Evolutionary conservation across 345 rosid genomes (phyloP), one percentile per base, ranked within the genome.

Genomic region (Lumnitzera racemosa): DNA sequence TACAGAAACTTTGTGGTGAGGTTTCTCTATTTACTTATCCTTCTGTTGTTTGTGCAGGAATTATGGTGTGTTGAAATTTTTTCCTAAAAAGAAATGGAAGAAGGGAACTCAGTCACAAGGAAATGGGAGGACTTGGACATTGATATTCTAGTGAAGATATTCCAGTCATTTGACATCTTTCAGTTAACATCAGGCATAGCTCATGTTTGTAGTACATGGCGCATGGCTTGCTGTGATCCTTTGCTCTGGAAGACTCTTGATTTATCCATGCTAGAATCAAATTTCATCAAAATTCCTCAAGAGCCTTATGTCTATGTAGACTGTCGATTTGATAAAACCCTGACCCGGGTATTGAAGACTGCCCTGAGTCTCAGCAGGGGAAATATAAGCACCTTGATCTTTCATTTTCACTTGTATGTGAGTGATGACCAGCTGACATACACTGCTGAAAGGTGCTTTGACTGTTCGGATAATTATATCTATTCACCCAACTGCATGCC

Each of bases 81-180:
- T 16, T 31, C 43, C 43, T 36, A 2, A 36, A 36, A 36, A 9
- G 17, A 36, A 63, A 81, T 74, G 83, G 90, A 81, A 71, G 98
- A 84, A 59, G 66, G 69, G 50, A 74, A 51, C 4, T 8, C 55
- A 41, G 61, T 59, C 15, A 49, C 47, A 31, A 77, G 83, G 75
- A 84, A 83, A 78, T 88, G 96, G 98, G 96, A 88, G 76, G 88
- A 91, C 61, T 25, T 88, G 72, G 83, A 87, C 65, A 78, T 63
- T 24, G 95, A 91, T 71, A 70, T 78, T 1, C 78, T 91, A 77
- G 90, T 85, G 64, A 78, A 67, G 69, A 85, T 89, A 46, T 83
- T 89, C 63, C 80, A 71, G 78, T 76, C 74, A 20, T 80, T 86
- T 8, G 70, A 77, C 56, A 76, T 89, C 64, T 72, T 68, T 31